Evolutionary conservation across 2,329 filamentous ascomycete genomes (phyloP).

Genomic region (Keithomyces neogunnii): DNA sequence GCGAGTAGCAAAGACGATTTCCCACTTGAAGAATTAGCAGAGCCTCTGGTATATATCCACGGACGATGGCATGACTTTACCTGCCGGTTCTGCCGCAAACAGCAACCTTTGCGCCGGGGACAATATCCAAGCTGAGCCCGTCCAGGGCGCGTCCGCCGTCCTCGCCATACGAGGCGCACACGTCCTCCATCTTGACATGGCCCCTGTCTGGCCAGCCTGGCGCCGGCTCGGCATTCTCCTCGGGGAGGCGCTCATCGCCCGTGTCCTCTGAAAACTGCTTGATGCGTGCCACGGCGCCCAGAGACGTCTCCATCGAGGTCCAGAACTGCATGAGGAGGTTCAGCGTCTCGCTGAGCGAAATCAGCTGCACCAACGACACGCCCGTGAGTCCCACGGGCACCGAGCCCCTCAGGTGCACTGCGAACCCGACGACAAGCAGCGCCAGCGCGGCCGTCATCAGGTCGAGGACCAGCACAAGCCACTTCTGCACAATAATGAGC

Average conservation of each 20-base stretch:
- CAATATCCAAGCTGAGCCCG: slow-evolving; percentile 14
- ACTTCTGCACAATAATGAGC: slow-evolving; percentile 47
- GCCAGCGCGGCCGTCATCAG: slow-evolving; percentile 38
- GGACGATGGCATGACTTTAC: slow-evolving; percentile 2
- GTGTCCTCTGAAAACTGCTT: slow-evolving; percentile 21
- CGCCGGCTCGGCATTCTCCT: slow-evolving; percentile 13
- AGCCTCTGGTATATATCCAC: too few relatives aligned
- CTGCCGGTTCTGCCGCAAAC: slow-evolving; percentile 43
- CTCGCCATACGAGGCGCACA: slow-evolving; percentile 15
- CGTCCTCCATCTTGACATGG: slow-evolving; percentile 12
- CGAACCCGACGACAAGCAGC: slow-evolving; percentile 37
- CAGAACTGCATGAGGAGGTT: slow-evolving; percentile 26
- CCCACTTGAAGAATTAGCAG: slow-evolving; percentile 25
- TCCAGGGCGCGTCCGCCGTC: slow-evolving; percentile 13
- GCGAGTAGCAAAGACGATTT: slow-evolving; percentile 41
- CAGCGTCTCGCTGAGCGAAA: slow-evolving; percentile 25
- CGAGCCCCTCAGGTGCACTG: slow-evolving; percentile 23
- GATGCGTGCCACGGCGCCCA: slow-evolving; percentile 26
- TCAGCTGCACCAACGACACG: slow-evolving; percentile 22
- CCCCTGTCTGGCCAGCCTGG: slow-evolving; percentile 22
- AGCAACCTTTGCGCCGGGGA: slow-evolving; percentile 28
- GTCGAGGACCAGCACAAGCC: slow-evolving; percentile 44
- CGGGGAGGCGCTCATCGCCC: slow-evolving; percentile 7
- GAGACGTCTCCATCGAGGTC: slow-evolving; percentile 29
- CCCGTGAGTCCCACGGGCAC: slow-evolving; percentile 24